Evolutionary conservation across 441 rosid species (phyloP).

Genomic region (Populus tomentosa): DNA sequence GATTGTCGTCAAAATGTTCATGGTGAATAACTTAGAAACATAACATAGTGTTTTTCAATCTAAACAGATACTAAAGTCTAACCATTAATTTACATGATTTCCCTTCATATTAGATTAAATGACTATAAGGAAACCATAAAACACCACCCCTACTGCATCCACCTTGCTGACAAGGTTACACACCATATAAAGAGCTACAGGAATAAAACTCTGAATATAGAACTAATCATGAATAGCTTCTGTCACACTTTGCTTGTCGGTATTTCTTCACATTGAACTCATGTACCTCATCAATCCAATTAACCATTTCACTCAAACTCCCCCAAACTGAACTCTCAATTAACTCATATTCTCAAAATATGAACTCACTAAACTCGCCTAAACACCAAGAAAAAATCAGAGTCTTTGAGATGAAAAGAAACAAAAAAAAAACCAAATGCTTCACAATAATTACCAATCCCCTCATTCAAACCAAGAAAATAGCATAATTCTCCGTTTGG

Average conservation of each 20-base stretch:
- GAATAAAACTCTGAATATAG: neutral
- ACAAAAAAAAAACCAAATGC: neutral
- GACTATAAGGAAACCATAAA: neutral
- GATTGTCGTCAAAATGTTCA: neutral
- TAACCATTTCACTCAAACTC: neutral
- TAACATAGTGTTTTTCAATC: neutral
- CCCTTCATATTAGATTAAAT: neutral
- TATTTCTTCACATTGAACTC: neutral
- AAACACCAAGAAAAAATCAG: neutral
- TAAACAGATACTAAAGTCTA: neutral
- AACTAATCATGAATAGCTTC: neutral
- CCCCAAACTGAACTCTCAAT: neutral
- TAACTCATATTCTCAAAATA: neutral
- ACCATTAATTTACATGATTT: neutral
- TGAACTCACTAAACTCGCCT: neutral
- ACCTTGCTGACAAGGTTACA: neutral
- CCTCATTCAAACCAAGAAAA: neutral
- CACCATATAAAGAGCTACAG: neutral
- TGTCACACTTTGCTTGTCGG: neutral
- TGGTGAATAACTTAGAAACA: neutral
- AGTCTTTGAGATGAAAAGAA: neutral
- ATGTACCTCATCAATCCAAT: neutral
- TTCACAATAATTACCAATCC: slow-evolving; percentile 5
- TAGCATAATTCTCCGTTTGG: slow-evolving; percentile 1
- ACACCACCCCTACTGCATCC: neutral